A percentile compares a stretch with the other conserved stretches of the same genome.
Evolutionary conservation across 2,329 filamentous ascomycete species (phyloP).

Genomic region (Coniochaeta sp.): DNA sequence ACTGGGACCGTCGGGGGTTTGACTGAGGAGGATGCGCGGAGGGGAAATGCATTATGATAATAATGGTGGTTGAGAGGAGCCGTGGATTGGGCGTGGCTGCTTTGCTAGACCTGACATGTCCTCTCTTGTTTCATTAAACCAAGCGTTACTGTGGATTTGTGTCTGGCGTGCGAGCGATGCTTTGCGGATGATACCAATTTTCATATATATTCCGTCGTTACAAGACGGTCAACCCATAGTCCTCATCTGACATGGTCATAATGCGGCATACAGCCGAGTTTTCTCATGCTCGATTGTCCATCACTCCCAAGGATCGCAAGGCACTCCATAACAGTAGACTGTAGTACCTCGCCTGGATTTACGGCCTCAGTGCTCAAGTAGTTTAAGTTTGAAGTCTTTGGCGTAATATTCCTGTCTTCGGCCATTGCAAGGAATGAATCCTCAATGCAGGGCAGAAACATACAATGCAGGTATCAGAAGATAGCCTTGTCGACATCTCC

Average conservation of each 20-base stretch:
- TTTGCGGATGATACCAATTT: neutral
- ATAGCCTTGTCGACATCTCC: no score
- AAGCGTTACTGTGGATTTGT: neutral
- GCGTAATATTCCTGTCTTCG: no score
- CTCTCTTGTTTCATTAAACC: neutral
- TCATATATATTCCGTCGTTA: neutral
- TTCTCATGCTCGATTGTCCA: neutral
- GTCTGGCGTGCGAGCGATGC: neutral
- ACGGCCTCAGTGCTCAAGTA: no score
- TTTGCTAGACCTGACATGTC: neutral
- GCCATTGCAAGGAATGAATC: no score
- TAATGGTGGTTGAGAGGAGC: neutral
- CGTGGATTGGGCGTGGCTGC: neutral
- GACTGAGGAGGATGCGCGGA: slow-evolving; percentile 10
- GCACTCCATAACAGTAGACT: neutral
- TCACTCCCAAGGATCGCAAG: neutral
- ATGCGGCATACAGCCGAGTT: neutral
- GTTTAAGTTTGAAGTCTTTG: no score
- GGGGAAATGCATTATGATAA: slow-evolving; percentile 7
- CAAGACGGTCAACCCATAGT: neutral
- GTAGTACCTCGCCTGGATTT: neutral
- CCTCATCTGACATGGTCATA: neutral
- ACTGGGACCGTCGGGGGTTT: slow-evolving; percentile 5
- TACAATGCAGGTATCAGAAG: no score
- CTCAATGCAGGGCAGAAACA: no score